Evolutionary conservation across 2,329 filamentous ascomycete genomes (phyloP), one percentile per base, ranked within the genome.

Genomic region (Sarocladium kiliense): DNA sequence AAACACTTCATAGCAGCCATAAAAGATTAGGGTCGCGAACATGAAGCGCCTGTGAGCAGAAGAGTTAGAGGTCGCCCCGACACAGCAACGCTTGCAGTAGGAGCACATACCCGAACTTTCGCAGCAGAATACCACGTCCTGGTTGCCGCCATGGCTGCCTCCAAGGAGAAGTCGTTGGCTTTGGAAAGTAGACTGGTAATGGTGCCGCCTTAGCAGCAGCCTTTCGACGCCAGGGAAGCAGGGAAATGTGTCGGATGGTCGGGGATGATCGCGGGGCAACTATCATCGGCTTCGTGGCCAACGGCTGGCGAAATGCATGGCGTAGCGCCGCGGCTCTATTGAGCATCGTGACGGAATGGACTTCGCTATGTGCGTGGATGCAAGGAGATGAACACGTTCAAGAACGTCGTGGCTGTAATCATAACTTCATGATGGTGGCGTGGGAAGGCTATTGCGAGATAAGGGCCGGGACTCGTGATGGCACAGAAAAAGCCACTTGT

Each of bases 1-100:
- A 63, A 79, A 81, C 32, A 77, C 62, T 34, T 73, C 64, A 61
- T 68, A 78, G 59, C 72, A 74, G 2, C 69, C 58, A 42, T 73
- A 68, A 37, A 66, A 59, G 11, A 70, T 60, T 12, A 71, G 55
- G 4, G 64, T 64, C 5, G 70, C 66, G 30, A 73, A 65, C 21
- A 67, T 53, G 19, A 53, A 39, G n/a, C 36, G 32, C 4, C 50
- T 53, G 18, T 34, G n/a, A 16, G n/a, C n/a, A 5, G 12, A 21
- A 44, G 9, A 9, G 19, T 44, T 23, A 44, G 39, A 44, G 19
- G n/a, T 6, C n/a, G 23, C 18, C 11, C 16, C 7, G 36, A 9
- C 12, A 39, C 16, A 5, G 36, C 16, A 5, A n/a, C 36, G 9
- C 36, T 39, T 39, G 30, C 9, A 16, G 11, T 56, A 56, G 54